Evolutionary conservation across 768 basidiomycete species (phyloP).

Genomic region (Calvatia gigantea): DNA sequence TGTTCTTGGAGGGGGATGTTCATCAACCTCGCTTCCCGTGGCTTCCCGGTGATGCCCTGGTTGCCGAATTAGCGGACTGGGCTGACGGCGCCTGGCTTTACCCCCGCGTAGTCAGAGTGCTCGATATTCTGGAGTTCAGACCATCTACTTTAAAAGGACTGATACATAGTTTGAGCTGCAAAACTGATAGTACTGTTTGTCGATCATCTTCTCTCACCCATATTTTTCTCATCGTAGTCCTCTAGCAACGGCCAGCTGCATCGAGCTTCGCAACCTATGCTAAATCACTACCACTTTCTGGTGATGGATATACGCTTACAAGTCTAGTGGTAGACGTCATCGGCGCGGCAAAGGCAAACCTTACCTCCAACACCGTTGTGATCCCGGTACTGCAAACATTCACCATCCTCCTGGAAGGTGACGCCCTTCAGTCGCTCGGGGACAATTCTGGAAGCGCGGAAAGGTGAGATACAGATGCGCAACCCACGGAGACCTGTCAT

Average conservation of each 20-base stretch:
- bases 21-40: neutral
- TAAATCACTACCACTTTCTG: slow-evolving; percentile 43
- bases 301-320: slow-evolving; percentile 41
- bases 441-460: slow-evolving; percentile 42
- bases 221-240: slow-evolving; percentile 12
- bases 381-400: slow-evolving; percentile 82
- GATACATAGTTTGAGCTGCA: slow-evolving; percentile 77
- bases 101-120: slow-evolving; percentile 63
- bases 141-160: slow-evolving; percentile 63
- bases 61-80: slow-evolving; percentile 48
- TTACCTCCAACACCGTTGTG: slow-evolving; percentile 66
- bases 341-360: slow-evolving; percentile 46
- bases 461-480: slow-evolving; percentile 39
- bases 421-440: slow-evolving; percentile 48
- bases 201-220: neutral
- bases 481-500: slow-evolving; percentile 45
- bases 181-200: slow-evolving; percentile 82
- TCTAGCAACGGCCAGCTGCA: slow-evolving; percentile 68
- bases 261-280: slow-evolving; percentile 58
- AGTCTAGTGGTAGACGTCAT: slow-evolving; percentile 59
- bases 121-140: slow-evolving; percentile 63
- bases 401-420: slow-evolving; percentile 68
- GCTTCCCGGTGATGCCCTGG: slow-evolving; percentile 23
- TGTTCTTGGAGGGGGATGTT: slow-evolving; percentile 48
- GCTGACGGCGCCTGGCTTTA: slow-evolving; percentile 73